These are phyloP conservation scores for Zizania latifolia DNA, from an alignment of 176 grass and related monocot species.

Conservation along the genomic window DNA sequence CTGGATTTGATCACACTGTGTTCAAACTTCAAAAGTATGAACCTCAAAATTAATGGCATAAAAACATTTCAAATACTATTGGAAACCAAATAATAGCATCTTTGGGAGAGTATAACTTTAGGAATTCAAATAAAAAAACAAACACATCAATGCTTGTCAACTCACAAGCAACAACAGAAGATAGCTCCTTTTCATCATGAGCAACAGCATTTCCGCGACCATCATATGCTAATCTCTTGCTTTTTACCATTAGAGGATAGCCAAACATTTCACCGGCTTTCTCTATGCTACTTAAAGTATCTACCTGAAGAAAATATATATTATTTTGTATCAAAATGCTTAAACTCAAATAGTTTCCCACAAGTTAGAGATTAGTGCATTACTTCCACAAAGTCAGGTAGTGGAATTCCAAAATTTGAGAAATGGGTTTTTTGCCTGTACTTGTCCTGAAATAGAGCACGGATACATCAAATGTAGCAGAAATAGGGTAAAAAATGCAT, in stretches of 20 bases:
- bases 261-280: slow-evolving; percentile 78
- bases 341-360: too few relatives aligned
- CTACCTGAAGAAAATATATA: slow-evolving; percentile 34
- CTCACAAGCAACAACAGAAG: slow-evolving; percentile 73
- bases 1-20: not conserved
- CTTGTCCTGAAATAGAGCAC: slow-evolving; percentile 61
- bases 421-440: slow-evolving; percentile 85
- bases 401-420: slow-evolving; percentile 54
- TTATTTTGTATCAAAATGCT: not conserved
- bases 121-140: not conserved
- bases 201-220: slow-evolving; percentile 83
- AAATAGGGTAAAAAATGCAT: not conserved
- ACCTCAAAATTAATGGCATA: not conserved
- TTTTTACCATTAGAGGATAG: slow-evolving; percentile 96
- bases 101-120: not conserved
- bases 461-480: not conserved
- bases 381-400: slow-evolving; percentile 86
- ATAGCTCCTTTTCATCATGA: slow-evolving; percentile 50
- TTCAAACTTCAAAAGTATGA: not conserved
- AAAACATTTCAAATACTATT: too few relatives aligned
- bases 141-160: not conserved
- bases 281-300: slow-evolving; percentile 54
- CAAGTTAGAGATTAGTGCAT: not conserved
- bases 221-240: slow-evolving; percentile 89
- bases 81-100: not conserved